A percentile compares a stretch with the other conserved stretches of the same genome.
phyloP scores from a whole-genome alignment of 495 filamentous ascomycete genomes.

The Thermothielavioides terrestris region DNA sequence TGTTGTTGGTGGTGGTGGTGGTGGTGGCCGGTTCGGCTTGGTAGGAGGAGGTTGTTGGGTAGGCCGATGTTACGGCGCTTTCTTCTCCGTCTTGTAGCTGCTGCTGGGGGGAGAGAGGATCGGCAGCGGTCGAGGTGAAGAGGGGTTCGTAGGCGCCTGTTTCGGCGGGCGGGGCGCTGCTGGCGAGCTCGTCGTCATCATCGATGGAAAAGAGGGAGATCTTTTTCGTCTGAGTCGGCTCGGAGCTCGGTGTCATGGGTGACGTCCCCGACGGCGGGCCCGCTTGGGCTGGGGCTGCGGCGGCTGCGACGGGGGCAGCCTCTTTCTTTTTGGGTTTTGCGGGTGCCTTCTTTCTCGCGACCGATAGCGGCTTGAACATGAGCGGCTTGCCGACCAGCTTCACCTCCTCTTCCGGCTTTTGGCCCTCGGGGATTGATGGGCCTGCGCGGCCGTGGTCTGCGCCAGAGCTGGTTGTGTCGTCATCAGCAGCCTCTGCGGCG shows the following conservation, averaged over 20 bases:
- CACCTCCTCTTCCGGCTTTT: constrained; percentile 48
- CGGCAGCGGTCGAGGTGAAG: constrained; percentile 22
- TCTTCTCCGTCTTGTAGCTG: constrained; percentile 6
- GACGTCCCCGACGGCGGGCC: not conserved
- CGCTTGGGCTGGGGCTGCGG: not conserved
- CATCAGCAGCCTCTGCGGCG: constrained; percentile 12
- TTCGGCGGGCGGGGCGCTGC: constrained; percentile 2
- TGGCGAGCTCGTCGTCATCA: constrained; percentile 21
- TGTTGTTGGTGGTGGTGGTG: constrained; percentile 12
- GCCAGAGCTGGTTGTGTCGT: constrained; percentile 5
- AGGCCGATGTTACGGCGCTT: constrained; percentile 18
- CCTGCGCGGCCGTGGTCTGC: constrained; percentile 22
- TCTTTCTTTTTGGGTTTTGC: constrained; percentile 16
- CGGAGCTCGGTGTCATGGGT: constrained; percentile 2
- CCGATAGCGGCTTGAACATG: constrained; percentile 84
- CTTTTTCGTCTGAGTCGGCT: constrained; percentile 28
- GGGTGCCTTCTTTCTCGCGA: constrained; percentile 52
- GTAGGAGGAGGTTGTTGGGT: too few species aligned
- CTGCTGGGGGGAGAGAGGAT: too few species aligned
- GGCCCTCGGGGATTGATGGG: constrained; percentile 36
- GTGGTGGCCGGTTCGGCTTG: constrained; percentile 21
- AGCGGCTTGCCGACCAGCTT: constrained; percentile 67
- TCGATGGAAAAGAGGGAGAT: constrained; percentile 40
- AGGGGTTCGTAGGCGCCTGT: constrained; percentile 36
- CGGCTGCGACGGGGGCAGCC: not conserved